Conservation (phyloP, 2,329 filamentous ascomycete species). For the Zasmidium angulare region DNA sequence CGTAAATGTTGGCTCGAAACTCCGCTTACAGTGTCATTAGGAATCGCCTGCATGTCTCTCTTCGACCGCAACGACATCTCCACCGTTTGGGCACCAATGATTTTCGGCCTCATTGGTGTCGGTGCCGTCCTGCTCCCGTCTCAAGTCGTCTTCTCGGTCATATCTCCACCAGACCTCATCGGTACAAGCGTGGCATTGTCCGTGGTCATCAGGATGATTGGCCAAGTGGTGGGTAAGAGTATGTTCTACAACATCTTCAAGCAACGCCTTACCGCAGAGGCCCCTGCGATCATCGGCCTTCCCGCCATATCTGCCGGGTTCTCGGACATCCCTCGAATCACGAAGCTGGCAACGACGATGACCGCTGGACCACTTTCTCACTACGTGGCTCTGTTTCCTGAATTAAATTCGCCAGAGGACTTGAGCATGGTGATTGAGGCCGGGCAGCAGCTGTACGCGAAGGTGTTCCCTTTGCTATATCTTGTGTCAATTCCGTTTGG, state of each 20-base stretch:
- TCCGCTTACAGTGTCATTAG: neutral
- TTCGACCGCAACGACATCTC: constrained; percentile 24
- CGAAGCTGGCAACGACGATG: constrained; percentile 14
- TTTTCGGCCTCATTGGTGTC: constrained; percentile 61
- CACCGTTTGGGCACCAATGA: constrained; percentile 47
- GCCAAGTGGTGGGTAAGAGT: constrained; percentile 55
- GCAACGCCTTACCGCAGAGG: constrained; percentile 45
- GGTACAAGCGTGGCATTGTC: constrained; percentile 67
- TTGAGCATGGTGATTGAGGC: constrained; percentile 10
- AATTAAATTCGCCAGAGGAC: constrained; percentile 13
- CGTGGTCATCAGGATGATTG: constrained; percentile 65
- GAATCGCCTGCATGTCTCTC: constrained; percentile 26
- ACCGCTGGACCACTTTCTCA: constrained; percentile 16
- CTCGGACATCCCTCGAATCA: constrained; percentile 8
- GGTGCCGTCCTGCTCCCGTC: constrained; percentile 68
- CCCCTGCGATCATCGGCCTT: constrained; percentile 49
- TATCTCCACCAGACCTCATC: constrained; percentile 67
- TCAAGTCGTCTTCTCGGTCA: constrained; percentile 65
- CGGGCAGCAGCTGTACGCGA: constrained; percentile 23
- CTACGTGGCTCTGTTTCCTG: constrained; percentile 18
- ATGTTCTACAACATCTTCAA: constrained; percentile 54
- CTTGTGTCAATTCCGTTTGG: constrained; percentile 21
- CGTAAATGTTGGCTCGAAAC: neutral
- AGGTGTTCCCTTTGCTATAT: constrained; percentile 22
- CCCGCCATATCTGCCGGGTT: constrained; percentile 13